A percentile compares a stretch with the other conserved stretches of the same genome.
These are phyloP conservation scores for Penicillium cataractarum DNA, from an alignment of 495 filamentous ascomycete genomes.

Conservation along the genomic window DNA sequence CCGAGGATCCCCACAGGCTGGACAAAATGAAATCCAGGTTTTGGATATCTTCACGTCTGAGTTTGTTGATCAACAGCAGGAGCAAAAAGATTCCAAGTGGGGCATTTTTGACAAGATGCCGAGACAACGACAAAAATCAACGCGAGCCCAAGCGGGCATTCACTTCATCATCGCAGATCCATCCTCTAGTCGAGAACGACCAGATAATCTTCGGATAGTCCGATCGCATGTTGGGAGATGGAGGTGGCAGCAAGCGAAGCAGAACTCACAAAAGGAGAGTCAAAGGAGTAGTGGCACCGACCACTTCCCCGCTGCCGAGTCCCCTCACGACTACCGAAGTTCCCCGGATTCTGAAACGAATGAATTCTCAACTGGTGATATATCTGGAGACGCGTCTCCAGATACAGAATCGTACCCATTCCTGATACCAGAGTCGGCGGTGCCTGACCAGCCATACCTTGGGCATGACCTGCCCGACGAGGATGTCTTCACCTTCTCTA, in stretches of 20 bases:
- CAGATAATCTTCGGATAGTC: slow-evolving; percentile 10
- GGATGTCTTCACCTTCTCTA: neutral
- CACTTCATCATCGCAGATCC: slow-evolving; percentile 13
- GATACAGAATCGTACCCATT: neutral
- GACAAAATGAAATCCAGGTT: neutral
- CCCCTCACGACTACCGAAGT: neutral
- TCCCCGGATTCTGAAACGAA: neutral
- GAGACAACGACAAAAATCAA: neutral
- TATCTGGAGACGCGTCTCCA: neutral
- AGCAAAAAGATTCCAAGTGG: neutral
- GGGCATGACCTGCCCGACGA: neutral
- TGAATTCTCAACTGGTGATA: neutral
- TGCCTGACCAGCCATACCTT: neutral
- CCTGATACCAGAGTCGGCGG: neutral
- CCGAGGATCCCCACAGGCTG: neutral
- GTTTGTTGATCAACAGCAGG: neutral
- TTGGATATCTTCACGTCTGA: neutral
- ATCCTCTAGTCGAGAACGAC: slow-evolving; percentile 3
- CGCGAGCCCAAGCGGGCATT: neutral
- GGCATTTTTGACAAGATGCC: neutral
- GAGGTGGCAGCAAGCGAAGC: slow-evolving; percentile 5
- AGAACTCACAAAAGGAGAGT: neutral
- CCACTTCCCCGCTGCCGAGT: neutral
- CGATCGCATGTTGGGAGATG: slow-evolving; percentile 12
- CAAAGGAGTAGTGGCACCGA: neutral